Percentiles rank a stretch among this genome's conserved stretches.
Conservation (phyloP, 2,329 filamentous ascomycete genomes). For the Fusarium nodosum region DNA sequence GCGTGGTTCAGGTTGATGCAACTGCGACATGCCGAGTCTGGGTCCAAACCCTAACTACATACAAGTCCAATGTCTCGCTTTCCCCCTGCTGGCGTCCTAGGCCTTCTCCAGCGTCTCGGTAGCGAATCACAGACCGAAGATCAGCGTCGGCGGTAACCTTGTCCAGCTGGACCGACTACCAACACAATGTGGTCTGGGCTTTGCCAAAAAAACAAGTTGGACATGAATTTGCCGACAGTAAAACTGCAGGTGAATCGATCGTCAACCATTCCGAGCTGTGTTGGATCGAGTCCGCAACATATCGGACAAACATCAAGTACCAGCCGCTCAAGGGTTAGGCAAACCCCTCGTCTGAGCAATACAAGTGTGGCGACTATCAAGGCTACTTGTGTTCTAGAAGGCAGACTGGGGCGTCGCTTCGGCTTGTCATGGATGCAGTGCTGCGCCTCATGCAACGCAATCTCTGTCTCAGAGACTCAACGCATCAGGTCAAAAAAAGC, state of each 20-base stretch:
- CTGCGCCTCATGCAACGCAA: constrained; percentile 48
- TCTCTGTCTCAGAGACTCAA: constrained; percentile 33
- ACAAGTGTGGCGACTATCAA: constrained; percentile 1
- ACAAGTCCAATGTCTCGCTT: constrained; percentile 36
- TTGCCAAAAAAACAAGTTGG: constrained; percentile 1
- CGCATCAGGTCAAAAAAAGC: constrained; percentile 9
- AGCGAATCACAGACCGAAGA: constrained; percentile 51
- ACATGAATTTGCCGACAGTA: constrained; percentile 5
- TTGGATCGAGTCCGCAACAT: background rate
- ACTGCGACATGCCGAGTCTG: constrained; percentile 23
- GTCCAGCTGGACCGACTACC: constrained; percentile 47
- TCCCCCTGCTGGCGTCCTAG: constrained; percentile 40
- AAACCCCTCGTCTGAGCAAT: background rate
- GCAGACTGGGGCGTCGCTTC: constrained; percentile 14
- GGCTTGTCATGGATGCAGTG: constrained; percentile 29
- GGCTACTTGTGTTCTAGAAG: constrained; percentile 44
- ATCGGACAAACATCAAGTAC: background rate
- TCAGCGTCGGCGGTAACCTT: constrained; percentile 48
- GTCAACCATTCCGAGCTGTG: background rate
- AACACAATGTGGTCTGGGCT: constrained; percentile 28
- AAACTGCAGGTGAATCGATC: constrained; percentile 8
- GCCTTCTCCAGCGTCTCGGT: constrained; percentile 50
- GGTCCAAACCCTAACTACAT: constrained; percentile 4
- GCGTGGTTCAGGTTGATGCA: constrained; percentile 32
- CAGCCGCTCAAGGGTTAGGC: constrained; percentile 9